Evolutionary conservation across 2,329 filamentous ascomycete genomes (phyloP).

Genomic region (Lachnellula subtilissima): DNA sequence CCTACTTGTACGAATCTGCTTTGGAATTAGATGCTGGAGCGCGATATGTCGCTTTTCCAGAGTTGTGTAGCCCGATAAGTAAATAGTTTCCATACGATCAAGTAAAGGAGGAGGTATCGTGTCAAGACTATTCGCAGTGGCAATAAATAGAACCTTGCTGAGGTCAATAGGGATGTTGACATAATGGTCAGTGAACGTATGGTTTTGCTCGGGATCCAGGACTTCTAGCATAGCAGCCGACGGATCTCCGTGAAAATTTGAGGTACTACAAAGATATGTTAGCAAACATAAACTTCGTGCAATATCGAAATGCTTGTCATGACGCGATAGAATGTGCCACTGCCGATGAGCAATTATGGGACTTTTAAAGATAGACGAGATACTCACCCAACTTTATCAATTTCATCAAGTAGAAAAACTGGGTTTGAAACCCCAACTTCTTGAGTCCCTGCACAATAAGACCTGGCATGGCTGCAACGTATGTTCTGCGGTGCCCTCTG

Average conservation of each 20-base stretch:
- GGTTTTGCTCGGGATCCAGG: constrained; percentile 93
- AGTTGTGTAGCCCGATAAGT: constrained; percentile 91
- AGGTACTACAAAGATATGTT: constrained; percentile 44
- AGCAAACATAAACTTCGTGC: constrained; percentile 1
- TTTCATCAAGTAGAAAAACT: constrained; percentile 92
- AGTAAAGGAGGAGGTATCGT: constrained; percentile 91
- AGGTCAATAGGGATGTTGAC: constrained; percentile 93
- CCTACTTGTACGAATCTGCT: constrained; percentile 75
- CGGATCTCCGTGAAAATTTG: constrained; percentile 91
- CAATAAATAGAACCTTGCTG: constrained; percentile 95
- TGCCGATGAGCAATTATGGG: not conserved
- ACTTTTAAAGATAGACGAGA: not conserved
- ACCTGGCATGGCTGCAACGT: constrained; percentile 98
- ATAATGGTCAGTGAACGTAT: constrained; percentile 93
- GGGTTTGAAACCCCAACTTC: constrained; percentile 92
- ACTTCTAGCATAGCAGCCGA: constrained; percentile 98
- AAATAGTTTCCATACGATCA: constrained; percentile 95
- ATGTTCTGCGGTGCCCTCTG: constrained; percentile 87
- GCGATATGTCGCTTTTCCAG: constrained; percentile 96
- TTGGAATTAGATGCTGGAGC: constrained; percentile 86
- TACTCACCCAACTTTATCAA: constrained; percentile 75
- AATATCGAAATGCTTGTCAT: too few species aligned
- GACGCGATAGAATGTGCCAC: not conserved
- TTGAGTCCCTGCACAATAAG: constrained; percentile 88
- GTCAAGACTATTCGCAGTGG: constrained; percentile 90